Evolutionary conservation across 1,284 basidiomycete genomes (phyloP).

Genomic region (Cryptococcus sp.): DNA sequence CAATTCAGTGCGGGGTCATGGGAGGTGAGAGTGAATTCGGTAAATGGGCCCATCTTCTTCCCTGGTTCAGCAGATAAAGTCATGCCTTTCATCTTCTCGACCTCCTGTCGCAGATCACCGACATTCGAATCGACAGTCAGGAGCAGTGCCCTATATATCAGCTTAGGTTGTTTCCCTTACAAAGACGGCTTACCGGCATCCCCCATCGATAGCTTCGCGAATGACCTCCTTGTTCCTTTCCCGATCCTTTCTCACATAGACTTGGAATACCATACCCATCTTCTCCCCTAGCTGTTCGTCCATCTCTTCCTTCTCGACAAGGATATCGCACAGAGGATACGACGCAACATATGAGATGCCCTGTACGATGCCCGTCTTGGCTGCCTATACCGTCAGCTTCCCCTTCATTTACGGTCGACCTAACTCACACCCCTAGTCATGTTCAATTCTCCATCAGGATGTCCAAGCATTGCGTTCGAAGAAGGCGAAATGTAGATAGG

Average conservation of each 20-base stretch:
- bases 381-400: slow-evolving; percentile 23
- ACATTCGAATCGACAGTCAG: slow-evolving; percentile 32
- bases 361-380: slow-evolving; percentile 40
- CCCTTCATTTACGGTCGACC: not conserved
- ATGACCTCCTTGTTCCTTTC: slow-evolving; percentile 41
- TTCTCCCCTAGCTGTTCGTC: slow-evolving; percentile 9
- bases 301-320: slow-evolving; percentile 23
- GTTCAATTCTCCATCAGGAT: slow-evolving; percentile 53
- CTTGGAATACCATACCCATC: slow-evolving; percentile 34
- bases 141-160: slow-evolving; percentile 20
- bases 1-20: slow-evolving; percentile 28
- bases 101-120: slow-evolving; percentile 16
- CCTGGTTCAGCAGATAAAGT: slow-evolving; percentile 24
- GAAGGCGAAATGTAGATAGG: slow-evolving; percentile 51
- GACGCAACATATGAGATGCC: slow-evolving; percentile 40
- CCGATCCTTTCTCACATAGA: slow-evolving; percentile 37
- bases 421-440: slow-evolving; percentile 41
- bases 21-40: slow-evolving; percentile 5
- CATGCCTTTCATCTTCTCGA: slow-evolving; percentile 29
- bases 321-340: slow-evolving; percentile 22
- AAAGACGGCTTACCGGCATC: slow-evolving; percentile 16
- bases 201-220: slow-evolving; percentile 37
- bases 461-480: slow-evolving; percentile 50
- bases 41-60: slow-evolving; percentile 17
- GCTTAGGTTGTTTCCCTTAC: too few relatives aligned